Conservation (phyloP, 441 rosid genomes). For the Erodium texanum region DNA sequence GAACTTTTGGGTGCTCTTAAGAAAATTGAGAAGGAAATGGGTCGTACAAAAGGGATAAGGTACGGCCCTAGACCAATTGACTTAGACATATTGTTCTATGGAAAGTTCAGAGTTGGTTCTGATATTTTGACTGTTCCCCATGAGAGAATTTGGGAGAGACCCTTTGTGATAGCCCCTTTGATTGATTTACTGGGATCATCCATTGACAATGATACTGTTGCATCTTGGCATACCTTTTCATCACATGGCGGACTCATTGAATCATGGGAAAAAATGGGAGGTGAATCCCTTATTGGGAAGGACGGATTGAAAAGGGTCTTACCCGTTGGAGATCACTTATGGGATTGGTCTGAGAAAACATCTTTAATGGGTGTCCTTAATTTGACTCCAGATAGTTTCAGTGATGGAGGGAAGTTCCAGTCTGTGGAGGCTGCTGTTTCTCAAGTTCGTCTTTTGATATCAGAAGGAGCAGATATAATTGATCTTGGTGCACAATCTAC, state of each 20-base stretch:
- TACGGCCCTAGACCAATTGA: constrained; percentile 90
- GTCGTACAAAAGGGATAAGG: constrained; percentile 65
- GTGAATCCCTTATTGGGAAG: constrained; percentile 59
- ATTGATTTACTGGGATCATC: constrained; percentile 63
- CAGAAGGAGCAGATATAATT: constrained; percentile 72
- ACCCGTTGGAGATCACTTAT: constrained; percentile 55
- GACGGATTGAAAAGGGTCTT: constrained; percentile 73
- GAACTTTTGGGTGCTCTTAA: constrained; percentile 67
- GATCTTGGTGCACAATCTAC: constrained; percentile 96
- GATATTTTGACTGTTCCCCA: constrained; percentile 62
- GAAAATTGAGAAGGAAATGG: constrained; percentile 71
- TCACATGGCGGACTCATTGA: constrained; percentile 42
- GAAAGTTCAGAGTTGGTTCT: constrained; percentile 50
- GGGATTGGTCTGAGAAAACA: constrained; percentile 71
- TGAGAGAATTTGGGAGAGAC: constrained; percentile 86
- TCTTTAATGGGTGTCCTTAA: constrained; percentile 84
- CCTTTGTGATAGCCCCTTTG: constrained; percentile 88
- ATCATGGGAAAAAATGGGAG: constrained; percentile 75
- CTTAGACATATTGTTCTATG: constrained; percentile 83
- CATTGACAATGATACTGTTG: constrained; percentile 56
- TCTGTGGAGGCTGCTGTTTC: constrained; percentile 62
- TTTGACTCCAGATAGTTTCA: constrained; percentile 90
- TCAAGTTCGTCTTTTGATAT: constrained; percentile 57
- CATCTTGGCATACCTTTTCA: constrained; percentile 71
- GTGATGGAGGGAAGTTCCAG: constrained; percentile 77